phyloP scores from a whole-genome alignment of 345 rosid genomes.

The Salix dunnii region DNA sequence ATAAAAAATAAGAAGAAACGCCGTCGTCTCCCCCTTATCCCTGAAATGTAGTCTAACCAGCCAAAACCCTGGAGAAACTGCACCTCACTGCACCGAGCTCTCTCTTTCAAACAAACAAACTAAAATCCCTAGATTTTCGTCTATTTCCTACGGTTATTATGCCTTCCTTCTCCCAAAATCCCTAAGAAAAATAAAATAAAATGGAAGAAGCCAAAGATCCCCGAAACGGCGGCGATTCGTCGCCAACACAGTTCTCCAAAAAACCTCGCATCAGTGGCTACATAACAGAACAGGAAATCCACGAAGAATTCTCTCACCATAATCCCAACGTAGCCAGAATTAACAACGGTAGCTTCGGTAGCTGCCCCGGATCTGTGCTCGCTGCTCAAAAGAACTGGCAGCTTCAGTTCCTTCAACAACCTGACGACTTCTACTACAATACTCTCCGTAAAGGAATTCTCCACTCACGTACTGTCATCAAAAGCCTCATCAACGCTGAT shows the following conservation, averaged over 20 bases:
- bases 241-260: conserved; percentile 21
- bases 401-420: conserved; percentile 60
- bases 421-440: conserved; percentile 73
- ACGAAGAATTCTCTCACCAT: conserved; percentile 74
- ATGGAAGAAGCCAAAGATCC: conserved; percentile 31
- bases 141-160: not conserved
- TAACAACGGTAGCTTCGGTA: conserved; percentile 83
- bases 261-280: conserved; percentile 36
- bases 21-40: not conserved
- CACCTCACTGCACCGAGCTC: not conserved
- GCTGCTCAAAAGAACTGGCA: conserved; percentile 58
- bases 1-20: not conserved
- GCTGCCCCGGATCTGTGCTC: conserved; percentile 67
- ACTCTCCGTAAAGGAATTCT: conserved; percentile 54
- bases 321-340: conserved; percentile 48
- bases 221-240: conserved; percentile 54
- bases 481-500: conserved; percentile 60
- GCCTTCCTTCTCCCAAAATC: conserved; percentile 14
- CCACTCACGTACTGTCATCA: conserved; percentile 50
- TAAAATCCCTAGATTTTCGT: not conserved
- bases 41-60: not conserved
- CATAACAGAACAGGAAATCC: conserved; percentile 46
- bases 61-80: not conserved
- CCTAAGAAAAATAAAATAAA: conserved; percentile 15
- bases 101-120: not conserved